phyloP scores from a whole-genome alignment of 345 rosid genomes.

The Linum trigynum region DNA sequence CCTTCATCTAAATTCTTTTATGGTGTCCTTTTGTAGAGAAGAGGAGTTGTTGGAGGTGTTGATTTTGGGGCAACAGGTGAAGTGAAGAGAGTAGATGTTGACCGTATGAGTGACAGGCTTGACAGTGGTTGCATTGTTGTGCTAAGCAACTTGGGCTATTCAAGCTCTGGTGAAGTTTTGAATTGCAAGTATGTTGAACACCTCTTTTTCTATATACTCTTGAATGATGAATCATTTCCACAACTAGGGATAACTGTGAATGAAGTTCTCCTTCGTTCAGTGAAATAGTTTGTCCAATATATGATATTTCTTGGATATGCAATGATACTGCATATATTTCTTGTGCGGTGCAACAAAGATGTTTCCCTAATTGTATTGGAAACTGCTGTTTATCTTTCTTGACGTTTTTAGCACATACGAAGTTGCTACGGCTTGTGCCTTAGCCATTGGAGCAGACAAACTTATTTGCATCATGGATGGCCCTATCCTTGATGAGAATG shows the following conservation, averaged over 20 bases:
- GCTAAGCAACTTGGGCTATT: conserved; percentile 83
- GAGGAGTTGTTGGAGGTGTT: conserved; percentile 89
- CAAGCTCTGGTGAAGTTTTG: conserved; percentile 93
- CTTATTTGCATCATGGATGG: conserved; percentile 89
- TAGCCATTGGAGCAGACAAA: conserved; percentile 90
- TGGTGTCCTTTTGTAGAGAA: conserved; percentile 45
- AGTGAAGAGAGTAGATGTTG: conserved; percentile 83
- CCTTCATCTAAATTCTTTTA: conserved; percentile 2
- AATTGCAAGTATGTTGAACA: conserved; percentile 77
- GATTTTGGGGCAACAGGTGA: conserved; percentile 95
- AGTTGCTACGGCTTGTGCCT: conserved; percentile 98
- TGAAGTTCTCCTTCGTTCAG: neutral
- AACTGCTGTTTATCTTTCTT: conserved; percentile 9
- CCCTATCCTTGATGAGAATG: conserved; percentile 76
- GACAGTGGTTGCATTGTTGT: conserved; percentile 74
- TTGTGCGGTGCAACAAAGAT: neutral
- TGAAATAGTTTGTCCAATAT: neutral
- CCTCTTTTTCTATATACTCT: neutral
- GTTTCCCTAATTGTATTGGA: neutral
- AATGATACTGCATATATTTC: neutral
- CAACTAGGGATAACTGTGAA: neutral
- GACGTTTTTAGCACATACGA: conserved; percentile 69
- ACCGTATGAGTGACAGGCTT: conserved; percentile 79
- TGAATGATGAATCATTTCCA: neutral
- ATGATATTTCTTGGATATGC: neutral